These are phyloP conservation scores for Schizothecium vesticola DNA, from an alignment of 495 filamentous ascomycete species.

Conservation along the genomic window DNA sequence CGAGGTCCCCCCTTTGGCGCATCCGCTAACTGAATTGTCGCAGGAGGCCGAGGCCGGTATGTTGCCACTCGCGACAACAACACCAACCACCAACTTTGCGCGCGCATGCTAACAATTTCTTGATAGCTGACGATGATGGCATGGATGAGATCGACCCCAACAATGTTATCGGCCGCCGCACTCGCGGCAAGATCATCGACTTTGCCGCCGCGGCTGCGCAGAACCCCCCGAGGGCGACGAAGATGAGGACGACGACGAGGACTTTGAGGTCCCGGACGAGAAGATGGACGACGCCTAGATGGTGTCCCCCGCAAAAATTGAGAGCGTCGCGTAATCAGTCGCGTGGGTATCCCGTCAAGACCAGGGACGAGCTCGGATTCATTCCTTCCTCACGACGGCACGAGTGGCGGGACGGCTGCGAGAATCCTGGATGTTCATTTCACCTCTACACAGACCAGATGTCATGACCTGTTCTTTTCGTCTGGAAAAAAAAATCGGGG, in stretches of 20 bases:
- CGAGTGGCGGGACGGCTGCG: background rate
- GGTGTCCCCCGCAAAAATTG: background rate
- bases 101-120: constrained; percentile 3
- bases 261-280: constrained; percentile 40
- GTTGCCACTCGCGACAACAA: constrained; percentile 1
- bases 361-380: background rate
- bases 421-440: background rate
- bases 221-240: constrained; percentile 67
- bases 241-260: constrained; percentile 74
- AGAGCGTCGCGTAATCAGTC: background rate
- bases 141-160: constrained; percentile 83
- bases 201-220: constrained; percentile 73
- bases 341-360: background rate
- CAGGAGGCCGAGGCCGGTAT: constrained; percentile 42
- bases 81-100: constrained; percentile 6
- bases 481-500: background rate
- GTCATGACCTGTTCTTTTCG: background rate
- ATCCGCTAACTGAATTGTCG: constrained; percentile 19
- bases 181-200: constrained; percentile 77
- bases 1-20: background rate
- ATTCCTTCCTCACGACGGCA: background rate
- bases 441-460: background rate
- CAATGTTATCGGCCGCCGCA: constrained; percentile 91
- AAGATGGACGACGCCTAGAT: constrained; percentile 47
- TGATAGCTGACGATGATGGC: constrained; percentile 60